Evolutionary conservation across 2,329 filamentous ascomycete genomes (phyloP), one percentile per base, ranked within the genome.

Genomic region (Aureobasidium uvarum): DNA sequence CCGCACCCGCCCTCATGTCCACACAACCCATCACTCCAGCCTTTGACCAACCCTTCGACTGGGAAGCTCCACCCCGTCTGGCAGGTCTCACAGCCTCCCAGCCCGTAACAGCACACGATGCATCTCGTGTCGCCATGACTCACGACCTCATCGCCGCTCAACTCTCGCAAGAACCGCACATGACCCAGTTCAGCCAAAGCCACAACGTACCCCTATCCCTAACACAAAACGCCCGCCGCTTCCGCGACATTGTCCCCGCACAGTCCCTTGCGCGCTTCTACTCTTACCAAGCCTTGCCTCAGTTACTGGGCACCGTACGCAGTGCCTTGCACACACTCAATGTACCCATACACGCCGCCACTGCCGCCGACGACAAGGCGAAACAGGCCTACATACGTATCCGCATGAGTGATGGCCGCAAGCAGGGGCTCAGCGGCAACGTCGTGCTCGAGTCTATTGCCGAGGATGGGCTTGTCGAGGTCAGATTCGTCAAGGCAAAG

Each of bases 231-330:
- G 95, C 95, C 3, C 89, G 90, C 36, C 86, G 85, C 51, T 99
- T 98, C 82, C 86, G 86, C 69, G 95, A 99, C 75, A 96, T 99
- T 71, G 86, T 97, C 50, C 96, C 95, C 0, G 83, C 89, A 8
- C 90, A 96, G 74, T 87, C 90, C 0, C 85, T 99, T 68, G 94
- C 94, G 7, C 89, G 93, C 65, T 99, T 99, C 83, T 93, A 95
- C 78, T 97, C 93, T 0, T 85, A 89, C 58, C 87, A 94, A 72
- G 85, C 91, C 1, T 81, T 91, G 6, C 80, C 85, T 16, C 84
- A 94, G 66, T 85, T 99, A 0, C 83, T 96, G 0, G 89, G 92
- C 60, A 87, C 94, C 75, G 81, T 99, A 23, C 83, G 86, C 71
- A 90, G 92, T 69, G 90, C 92, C 1, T 81, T 99, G 33, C 91